Evolutionary conservation across 2,329 filamentous ascomycete genomes (phyloP), one percentile per base, ranked within the genome.

Genomic region (Scedosporium apiospermum): DNA sequence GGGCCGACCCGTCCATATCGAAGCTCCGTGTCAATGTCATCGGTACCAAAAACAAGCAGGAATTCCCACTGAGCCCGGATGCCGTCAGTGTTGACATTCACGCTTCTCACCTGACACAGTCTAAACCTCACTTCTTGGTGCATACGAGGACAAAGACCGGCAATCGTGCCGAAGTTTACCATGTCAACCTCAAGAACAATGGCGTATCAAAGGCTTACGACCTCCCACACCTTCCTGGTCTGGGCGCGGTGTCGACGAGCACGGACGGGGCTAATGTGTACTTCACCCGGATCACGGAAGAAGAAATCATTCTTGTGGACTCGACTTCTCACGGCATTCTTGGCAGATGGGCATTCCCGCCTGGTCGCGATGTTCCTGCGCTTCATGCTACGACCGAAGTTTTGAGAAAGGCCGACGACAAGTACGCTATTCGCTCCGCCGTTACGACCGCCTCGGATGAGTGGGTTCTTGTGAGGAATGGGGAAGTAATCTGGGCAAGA

Each of bases 161-260:
- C 18, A 90, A 93, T 71, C 91, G 89, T 78, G 93, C 89, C 3
- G 89, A 96, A 65, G 88, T 98, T 34, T 97, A 88, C 71, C 91
- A 96, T 69, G 82, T 96, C 64, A 84, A 96, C 67, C 74, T 90
- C 60, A 88, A 88, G 75, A 87, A 80, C 64, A 83, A 81, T 62
- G 82, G 81, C 18, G 82, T 93, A 30, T 82, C 80, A n/a, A 91
- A 90, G 72, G 88, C 88, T 0, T 96, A 96, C 72, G 85, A 88
- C 30, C 79, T 98, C 12, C 90, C 93, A 0, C 84, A 85, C 61
- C 73, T 92, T 21, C 74, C 82, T 26, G 90, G 89, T 0, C 79
- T 78, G 49, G 92, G 91, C 26, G 85, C 88, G 1, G 91, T 97
- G 71, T 89, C 92, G 0, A 88, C 86, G 0, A 95, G 88, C 74